A percentile compares a stretch with the other conserved stretches of the same genome.
These are phyloP conservation scores for Acanthamoeba comandoni DNA, from an alignment of 208 protist genomes.

Conservation along the genomic window DNA sequence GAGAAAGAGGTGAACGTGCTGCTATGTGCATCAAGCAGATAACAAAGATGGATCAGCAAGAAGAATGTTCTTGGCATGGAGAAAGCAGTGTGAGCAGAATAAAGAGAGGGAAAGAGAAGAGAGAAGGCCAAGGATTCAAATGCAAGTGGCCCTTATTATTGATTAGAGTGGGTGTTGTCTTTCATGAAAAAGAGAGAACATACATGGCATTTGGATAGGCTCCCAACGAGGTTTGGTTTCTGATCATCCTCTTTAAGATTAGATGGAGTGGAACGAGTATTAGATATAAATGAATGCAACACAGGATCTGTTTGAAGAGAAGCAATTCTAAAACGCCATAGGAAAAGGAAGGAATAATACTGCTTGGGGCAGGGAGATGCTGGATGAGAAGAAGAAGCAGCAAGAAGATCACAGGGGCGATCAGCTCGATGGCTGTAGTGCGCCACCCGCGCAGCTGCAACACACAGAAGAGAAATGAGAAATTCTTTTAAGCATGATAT, in stretches of 20 bases:
- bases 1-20: too few species aligned
- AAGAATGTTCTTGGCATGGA: too few species aligned
- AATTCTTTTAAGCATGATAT: neutral
- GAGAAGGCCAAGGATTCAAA: too few species aligned
- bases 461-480: neutral
- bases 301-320: too few species aligned
- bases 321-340: too few species aligned
- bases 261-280: too few species aligned
- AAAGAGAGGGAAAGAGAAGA: conserved; percentile 12
- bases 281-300: too few species aligned
- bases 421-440: conserved; percentile 9
- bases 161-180: too few species aligned
- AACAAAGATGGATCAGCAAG: too few species aligned
- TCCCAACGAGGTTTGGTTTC: neutral
- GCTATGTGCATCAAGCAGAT: too few species aligned
- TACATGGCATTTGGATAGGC: conserved; percentile 32
- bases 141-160: too few species aligned
- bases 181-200: neutral
- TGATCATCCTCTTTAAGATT: conserved; percentile 8
- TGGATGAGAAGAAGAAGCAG: conserved; percentile 64
- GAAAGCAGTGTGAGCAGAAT: neutral
- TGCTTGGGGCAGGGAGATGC: neutral
- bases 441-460: conserved; percentile 12
- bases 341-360: neutral
- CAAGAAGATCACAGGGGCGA: conserved; percentile 50